A percentile compares a stretch with the other conserved stretches of the same genome.
Conservation (phyloP, 1,284 basidiomycete genomes). For the Amylostereum areolatum region DNA sequence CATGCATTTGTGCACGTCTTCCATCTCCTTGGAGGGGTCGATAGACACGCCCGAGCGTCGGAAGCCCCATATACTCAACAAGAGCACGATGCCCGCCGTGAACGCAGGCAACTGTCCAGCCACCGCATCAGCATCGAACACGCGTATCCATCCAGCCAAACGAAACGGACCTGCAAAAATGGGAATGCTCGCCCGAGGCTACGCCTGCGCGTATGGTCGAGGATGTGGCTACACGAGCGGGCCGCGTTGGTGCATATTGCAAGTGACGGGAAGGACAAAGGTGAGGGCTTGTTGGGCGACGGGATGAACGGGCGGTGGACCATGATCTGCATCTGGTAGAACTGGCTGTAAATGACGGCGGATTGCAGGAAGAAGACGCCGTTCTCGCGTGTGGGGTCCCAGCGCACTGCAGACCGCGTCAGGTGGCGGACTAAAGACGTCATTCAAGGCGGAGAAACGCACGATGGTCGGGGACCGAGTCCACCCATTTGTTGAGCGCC, state of each 20-base stretch:
- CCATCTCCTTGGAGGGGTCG: conserved; percentile 58
- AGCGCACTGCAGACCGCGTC: conserved; percentile 31
- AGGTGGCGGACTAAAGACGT: neutral
- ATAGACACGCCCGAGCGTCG: conserved; percentile 49
- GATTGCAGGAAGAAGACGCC: conserved; percentile 48
- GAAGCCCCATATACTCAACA: conserved; percentile 72
- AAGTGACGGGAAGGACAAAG: conserved; percentile 46
- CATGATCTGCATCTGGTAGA: conserved; percentile 52
- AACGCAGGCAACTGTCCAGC: conserved; percentile 40
- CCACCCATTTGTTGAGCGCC: conserved; percentile 58
- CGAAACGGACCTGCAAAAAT: conserved; percentile 18
- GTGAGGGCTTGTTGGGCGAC: conserved; percentile 35
- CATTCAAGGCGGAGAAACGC: conserved; percentile 17
- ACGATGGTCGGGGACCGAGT: conserved; percentile 50
- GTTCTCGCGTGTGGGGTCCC: conserved; percentile 49
- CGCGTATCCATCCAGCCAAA: neutral
- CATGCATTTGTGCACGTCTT: conserved; percentile 69
- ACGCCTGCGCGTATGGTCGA: conserved; percentile 34
- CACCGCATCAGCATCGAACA: neutral
- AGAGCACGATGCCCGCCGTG: conserved; percentile 60
- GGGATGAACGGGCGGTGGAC: conserved; percentile 63
- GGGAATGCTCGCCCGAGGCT: conserved; percentile 16
- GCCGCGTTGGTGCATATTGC: conserved; percentile 63
- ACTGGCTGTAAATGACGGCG: conserved; percentile 45
- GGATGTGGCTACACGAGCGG: conserved; percentile 49